Conservation (phyloP, 2,329 filamentous ascomycete species). For the Colletotrichum sojae region DNA sequence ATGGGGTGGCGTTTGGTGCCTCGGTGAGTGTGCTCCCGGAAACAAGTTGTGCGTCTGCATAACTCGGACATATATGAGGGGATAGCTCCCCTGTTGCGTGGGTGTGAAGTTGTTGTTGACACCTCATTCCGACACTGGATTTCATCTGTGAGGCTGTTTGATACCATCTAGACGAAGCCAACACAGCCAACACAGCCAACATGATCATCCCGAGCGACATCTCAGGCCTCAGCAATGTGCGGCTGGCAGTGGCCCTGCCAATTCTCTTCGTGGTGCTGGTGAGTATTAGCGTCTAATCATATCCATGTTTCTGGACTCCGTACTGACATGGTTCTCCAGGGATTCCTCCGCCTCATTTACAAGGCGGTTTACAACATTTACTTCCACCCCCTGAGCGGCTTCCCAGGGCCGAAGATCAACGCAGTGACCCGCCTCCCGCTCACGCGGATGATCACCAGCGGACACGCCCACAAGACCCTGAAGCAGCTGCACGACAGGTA, state of each 20-base stretch:
- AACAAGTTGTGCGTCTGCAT: constrained; percentile 18
- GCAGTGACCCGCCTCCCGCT: constrained; percentile 26
- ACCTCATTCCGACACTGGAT: too few relatives aligned
- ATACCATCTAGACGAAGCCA: too few relatives aligned
- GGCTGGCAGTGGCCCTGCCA: constrained; percentile 29
- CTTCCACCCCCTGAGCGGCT: constrained; percentile 51
- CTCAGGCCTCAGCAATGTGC: constrained; percentile 13
- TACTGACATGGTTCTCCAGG: background rate
- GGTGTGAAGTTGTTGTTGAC: background rate
- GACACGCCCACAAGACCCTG: constrained; percentile 16
- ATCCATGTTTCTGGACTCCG: background rate
- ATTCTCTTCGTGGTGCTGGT: constrained; percentile 18
- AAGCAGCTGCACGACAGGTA: constrained; percentile 43
- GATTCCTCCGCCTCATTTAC: constrained; percentile 14
- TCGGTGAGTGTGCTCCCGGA: constrained; percentile 19
- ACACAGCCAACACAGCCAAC: background rate
- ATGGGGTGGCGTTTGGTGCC: background rate
- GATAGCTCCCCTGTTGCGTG: background rate
- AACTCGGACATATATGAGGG: constrained; percentile 8
- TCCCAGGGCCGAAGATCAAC: constrained; percentile 48
- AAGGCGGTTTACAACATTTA: constrained; percentile 49
- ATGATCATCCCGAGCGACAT: constrained; percentile 35
- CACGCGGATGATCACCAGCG: constrained; percentile 10
- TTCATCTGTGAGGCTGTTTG: background rate
- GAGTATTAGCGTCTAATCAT: background rate